Evolutionary conservation across 2,329 filamentous ascomycete species (phyloP).

Genomic region (Parasarocladium wereldwijsianum): DNA sequence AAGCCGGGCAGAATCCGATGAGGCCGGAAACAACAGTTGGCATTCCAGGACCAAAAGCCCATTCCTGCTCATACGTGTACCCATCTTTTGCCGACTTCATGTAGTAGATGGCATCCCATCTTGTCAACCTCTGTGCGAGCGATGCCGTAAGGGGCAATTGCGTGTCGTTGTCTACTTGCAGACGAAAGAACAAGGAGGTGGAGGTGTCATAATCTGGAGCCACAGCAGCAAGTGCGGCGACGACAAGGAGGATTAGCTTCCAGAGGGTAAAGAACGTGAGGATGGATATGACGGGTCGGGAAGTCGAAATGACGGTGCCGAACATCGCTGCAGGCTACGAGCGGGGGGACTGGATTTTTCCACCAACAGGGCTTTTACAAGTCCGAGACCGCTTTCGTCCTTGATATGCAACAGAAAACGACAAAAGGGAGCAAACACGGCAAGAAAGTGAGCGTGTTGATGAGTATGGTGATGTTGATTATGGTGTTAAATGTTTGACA

Average conservation of each 20-base stretch:
- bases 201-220: constrained; percentile 70
- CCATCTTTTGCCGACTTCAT: constrained; percentile 44
- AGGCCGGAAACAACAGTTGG: constrained; percentile 26
- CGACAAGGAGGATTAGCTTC: constrained; percentile 48
- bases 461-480: no score
- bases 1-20: constrained; percentile 12
- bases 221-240: constrained; percentile 37
- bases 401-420: no score
- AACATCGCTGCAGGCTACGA: no score
- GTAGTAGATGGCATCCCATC: constrained; percentile 77
- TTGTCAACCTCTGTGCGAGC: constrained; percentile 43
- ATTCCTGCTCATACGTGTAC: constrained; percentile 67
- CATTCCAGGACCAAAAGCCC: constrained; percentile 66
- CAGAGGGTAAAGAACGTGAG: constrained; percentile 24
- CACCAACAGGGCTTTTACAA: no score
- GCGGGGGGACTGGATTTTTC: no score
- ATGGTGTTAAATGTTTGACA: no score
- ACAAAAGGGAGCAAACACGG: no score
- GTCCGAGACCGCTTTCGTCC: no score
- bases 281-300: constrained; percentile 3
- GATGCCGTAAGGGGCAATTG: constrained; percentile 12
- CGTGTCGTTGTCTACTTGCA: constrained; percentile 14
- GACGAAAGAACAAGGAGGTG: constrained; percentile 31
- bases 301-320: no score
- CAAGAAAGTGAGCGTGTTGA: no score